These are phyloP conservation scores for Amaranthus hypochondriacus DNA, from an alignment of 148 eudicot genomes.

Conservation along the genomic window DNA sequence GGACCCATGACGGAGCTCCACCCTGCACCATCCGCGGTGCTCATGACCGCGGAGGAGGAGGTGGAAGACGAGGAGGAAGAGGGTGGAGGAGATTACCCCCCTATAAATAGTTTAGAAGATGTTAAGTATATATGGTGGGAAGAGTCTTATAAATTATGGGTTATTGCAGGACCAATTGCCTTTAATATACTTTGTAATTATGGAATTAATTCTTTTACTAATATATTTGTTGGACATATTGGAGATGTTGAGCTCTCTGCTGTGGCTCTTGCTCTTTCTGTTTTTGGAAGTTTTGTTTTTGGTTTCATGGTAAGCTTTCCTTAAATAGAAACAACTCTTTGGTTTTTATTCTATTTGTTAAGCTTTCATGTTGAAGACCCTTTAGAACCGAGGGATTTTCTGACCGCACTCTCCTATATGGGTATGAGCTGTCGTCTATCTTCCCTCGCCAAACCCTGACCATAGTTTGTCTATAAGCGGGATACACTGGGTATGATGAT, in stretches of 20 bases:
- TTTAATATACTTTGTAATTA: conserved; percentile 91
- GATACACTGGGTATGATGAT: no score
- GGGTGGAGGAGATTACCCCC: conserved; percentile 53
- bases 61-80: neutral
- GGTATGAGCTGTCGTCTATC: no score
- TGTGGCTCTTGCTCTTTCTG: conserved; percentile 81
- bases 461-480: no score
- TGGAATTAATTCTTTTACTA: conserved; percentile 81
- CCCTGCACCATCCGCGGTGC: conserved; percentile 47
- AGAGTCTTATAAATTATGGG: conserved; percentile 69
- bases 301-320: conserved; percentile 80
- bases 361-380: no score
- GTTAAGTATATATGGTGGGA: conserved; percentile 31
- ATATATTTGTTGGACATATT: conserved; percentile 86
- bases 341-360: neutral
- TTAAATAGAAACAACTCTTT: neutral
- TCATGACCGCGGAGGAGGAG: conserved; percentile 27
- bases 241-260: conserved; percentile 90
- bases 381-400: no score
- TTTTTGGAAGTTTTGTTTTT: conserved; percentile 74
- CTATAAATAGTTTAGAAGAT: conserved; percentile 34
- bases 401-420: no score
- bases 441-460: no score
- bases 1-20: conserved; percentile 38
- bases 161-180: conserved; percentile 84